Base-by-base conservation (phyloP, 2,329 filamentous ascomycete species). In the Colletotrichum viniferum region DNA sequence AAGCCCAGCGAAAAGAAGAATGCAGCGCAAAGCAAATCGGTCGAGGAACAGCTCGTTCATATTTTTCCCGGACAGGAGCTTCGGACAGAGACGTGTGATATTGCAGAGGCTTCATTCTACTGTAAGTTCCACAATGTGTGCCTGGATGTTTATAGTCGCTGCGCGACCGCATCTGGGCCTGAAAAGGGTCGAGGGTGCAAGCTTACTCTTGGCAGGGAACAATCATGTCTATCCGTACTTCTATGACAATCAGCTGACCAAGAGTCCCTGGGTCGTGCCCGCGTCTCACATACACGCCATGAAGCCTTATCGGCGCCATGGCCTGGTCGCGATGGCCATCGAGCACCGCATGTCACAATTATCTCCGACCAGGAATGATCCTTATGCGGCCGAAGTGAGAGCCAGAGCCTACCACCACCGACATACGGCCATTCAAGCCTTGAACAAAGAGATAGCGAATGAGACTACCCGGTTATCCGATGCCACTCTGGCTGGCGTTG, bases 301-400 rank as follows among this genome's bases (percentile, higher is more conserved):
- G 55, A 36, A 56, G 8, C 65, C 24, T 3, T 28, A 28, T 9
- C 32, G 62, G 12, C 67, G 30, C 12, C 71, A 74, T 21, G 61
- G 67, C 5, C 77, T 83, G 7, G 73, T 83, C 24, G 82, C 82
- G 64, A 80, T 83, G 78, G 77, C 81, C 8, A 72, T 85, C 21
- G 81, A 79, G 30, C 84, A 85, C 65, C 80, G 81, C 64, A 81
- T 84, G 30, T 82, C 81, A 71, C 79, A 79, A 16, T 74, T 73
- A 4, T 55, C 60, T 9, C n/a, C 26, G 10, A 60, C 7, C 14
- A 70, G 75, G 16, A 64, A 78, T 26, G 64, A 78, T n/a, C n/a
- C 69, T 9, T 32, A 77, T 4, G 76, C 68, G n/a, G 76, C 78
- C 13, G 60, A 61, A 8, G 73, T 85, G 36, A 38, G 71, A 4